Percentiles rank a stretch among this genome's conserved stretches.
Evolutionary conservation across 495 filamentous ascomycete species (phyloP).

Genomic region (Aspergillus nanangensis): DNA sequence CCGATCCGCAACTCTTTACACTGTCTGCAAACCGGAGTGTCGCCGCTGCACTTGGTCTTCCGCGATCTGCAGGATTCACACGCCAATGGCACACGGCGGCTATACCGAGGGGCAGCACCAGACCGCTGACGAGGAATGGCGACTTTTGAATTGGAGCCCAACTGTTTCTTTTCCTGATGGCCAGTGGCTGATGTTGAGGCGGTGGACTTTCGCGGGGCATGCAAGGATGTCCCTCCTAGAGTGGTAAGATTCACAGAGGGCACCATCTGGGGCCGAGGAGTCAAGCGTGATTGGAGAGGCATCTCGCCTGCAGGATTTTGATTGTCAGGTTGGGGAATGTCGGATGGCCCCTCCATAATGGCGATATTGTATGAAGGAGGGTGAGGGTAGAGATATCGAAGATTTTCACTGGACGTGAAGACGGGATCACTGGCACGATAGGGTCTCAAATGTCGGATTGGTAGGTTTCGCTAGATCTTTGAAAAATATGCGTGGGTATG

Average conservation of each 20-base stretch:
- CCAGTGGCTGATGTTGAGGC: slow-evolving; percentile 1
- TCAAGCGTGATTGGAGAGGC: slow-evolving; percentile 11
- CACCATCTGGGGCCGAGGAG: too few relatives aligned
- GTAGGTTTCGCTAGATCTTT: too few relatives aligned
- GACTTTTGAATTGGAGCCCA: slow-evolving; percentile 32
- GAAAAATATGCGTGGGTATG: too few relatives aligned
- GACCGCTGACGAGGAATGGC: slow-evolving; percentile 42
- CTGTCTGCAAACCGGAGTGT: slow-evolving; percentile 53
- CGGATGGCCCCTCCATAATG: slow-evolving; percentile 15
- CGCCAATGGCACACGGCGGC: slow-evolving; percentile 47
- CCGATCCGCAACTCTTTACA: slow-evolving; percentile 47
- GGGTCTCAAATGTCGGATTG: too few relatives aligned
- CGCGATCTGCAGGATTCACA: slow-evolving; percentile 71
- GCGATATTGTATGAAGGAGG: too few relatives aligned
- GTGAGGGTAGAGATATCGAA: too few relatives aligned
- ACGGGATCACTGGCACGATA: too few relatives aligned
- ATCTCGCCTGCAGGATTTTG: slow-evolving; percentile 6
- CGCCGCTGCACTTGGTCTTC: slow-evolving; percentile 61
- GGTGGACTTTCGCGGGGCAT: slow-evolving; percentile 1
- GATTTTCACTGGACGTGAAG: too few relatives aligned
- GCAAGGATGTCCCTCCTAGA: not conserved
- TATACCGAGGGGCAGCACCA: slow-evolving; percentile 29
- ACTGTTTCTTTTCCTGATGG: slow-evolving; percentile 13
- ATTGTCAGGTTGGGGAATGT: slow-evolving; percentile 4
- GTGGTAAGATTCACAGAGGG: slow-evolving; percentile 6